Evolutionary conservation across 2,329 filamentous ascomycete species (phyloP).

Genomic region (Talaromyces islandicus): DNA sequence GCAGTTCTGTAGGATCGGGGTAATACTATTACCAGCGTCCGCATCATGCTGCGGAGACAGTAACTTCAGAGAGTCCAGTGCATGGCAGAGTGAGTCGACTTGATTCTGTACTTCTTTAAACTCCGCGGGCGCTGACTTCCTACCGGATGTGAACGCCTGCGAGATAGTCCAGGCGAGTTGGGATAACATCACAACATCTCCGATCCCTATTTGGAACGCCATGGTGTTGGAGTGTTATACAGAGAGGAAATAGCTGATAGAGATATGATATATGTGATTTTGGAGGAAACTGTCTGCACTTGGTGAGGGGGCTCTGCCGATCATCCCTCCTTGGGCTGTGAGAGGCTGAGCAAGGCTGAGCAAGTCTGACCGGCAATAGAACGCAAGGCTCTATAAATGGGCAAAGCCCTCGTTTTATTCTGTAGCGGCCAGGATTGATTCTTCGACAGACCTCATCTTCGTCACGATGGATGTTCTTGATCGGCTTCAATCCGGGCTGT

Average conservation of each 20-base stretch:
- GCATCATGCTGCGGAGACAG: neutral
- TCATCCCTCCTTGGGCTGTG: neutral
- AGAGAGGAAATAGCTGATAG: neutral
- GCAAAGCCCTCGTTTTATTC: neutral
- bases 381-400: neutral
- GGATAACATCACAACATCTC: constrained; percentile 42
- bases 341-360: neutral
- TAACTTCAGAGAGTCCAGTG: constrained; percentile 20
- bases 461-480: neutral
- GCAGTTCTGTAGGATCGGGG: neutral
- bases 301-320: neutral
- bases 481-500: neutral
- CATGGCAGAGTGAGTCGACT: constrained; percentile 35
- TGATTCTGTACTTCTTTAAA: constrained; percentile 40
- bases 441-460: neutral
- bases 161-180: constrained; percentile 43
- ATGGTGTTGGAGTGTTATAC: neutral
- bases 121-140: constrained; percentile 32
- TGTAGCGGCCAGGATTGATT: neutral
- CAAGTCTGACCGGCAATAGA: neutral
- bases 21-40: neutral
- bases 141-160: constrained; percentile 37
- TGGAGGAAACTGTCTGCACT: neutral
- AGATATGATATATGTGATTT: neutral
- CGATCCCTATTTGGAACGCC: constrained; percentile 20